A percentile compares a stretch with the other conserved stretches of the same genome.
Conservation (phyloP, 1,284 basidiomycete genomes). For the Ganoderma boninense region DNA sequence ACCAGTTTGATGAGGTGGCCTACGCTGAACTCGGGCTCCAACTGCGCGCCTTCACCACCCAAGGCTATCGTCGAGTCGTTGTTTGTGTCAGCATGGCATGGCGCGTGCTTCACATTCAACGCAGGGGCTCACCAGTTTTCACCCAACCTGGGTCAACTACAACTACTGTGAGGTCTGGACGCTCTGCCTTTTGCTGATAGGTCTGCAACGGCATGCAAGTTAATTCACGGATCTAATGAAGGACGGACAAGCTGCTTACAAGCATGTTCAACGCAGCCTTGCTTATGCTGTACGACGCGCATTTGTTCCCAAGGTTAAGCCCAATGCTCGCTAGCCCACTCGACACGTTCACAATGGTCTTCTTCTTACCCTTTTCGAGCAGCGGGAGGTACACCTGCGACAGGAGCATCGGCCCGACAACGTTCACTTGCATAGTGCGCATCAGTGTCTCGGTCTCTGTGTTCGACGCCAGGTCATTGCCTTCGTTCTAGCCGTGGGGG, state of each 20-base stretch:
- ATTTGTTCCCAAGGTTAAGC: conserved; percentile 33
- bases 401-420: conserved; percentile 45
- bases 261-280: conserved; percentile 44
- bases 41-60: conserved; percentile 42
- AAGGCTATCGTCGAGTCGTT: conserved; percentile 31
- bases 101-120: neutral
- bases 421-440: conserved; percentile 41
- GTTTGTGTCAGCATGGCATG: neutral
- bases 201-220: conserved; percentile 29
- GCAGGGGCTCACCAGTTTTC: conserved; percentile 39
- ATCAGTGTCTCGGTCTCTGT: conserved; percentile 27
- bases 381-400: conserved; percentile 42
- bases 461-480: neutral
- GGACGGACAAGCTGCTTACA: conserved; percentile 21
- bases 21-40: conserved; percentile 43
- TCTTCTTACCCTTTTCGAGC: conserved; percentile 42
- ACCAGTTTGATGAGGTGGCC: conserved; percentile 39
- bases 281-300: conserved; percentile 42
- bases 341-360: conserved; percentile 47
- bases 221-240: neutral
- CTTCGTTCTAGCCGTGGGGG: neutral
- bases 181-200: conserved; percentile 43
- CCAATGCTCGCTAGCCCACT: conserved; percentile 44
- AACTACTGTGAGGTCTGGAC: conserved; percentile 36
- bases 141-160: conserved; percentile 43